Percentiles rank a stretch among this genome's conserved stretches.
Evolutionary conservation across 768 basidiomycete species (phyloP).

Genomic region (Heimioporus sp.): DNA sequence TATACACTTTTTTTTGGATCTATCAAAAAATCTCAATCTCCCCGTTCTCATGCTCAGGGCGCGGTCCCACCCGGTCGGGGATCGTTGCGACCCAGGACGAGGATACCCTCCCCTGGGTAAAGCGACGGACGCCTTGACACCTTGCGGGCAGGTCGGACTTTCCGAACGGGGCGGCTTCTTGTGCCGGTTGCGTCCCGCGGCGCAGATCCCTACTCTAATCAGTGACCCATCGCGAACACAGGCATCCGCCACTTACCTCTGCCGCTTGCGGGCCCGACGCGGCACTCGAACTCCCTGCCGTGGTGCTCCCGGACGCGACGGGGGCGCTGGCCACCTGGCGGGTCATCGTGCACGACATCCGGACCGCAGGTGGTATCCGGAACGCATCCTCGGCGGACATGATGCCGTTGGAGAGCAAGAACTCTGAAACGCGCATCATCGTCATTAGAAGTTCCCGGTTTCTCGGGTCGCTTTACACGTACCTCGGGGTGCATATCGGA

Average conservation of each 20-base stretch:
- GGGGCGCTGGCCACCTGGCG: conserved; percentile 34
- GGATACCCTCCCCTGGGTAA: conserved; percentile 18
- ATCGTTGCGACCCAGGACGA: conserved; percentile 4
- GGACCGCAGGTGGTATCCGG: conserved; percentile 5
- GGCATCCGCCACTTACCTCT: background rate
- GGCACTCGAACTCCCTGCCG: too few relatives aligned
- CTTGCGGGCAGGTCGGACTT: conserved; percentile 7
- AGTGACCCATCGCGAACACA: background rate
- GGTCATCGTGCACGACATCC: conserved; percentile 18
- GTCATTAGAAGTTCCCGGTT: background rate
- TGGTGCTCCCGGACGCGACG: background rate
- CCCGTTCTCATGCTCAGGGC: too few relatives aligned
- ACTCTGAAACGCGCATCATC: conserved; percentile 36
- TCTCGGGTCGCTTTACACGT: conserved; percentile 5
- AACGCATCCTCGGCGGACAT: conserved; percentile 31
- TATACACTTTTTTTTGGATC: too few relatives aligned
- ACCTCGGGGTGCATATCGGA: conserved; percentile 62
- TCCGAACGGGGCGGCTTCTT: too few relatives aligned
- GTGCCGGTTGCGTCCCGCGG: too few relatives aligned
- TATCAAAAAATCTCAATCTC: too few relatives aligned
- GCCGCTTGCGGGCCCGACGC: too few relatives aligned
- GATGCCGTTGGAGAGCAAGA: conserved; percentile 52
- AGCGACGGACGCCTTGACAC: background rate
- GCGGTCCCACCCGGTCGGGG: too few relatives aligned
- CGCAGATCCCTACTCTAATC: background rate